A percentile compares a stretch with the other conserved stretches of the same genome.
Evolutionary conservation across 2,329 filamentous ascomycete genomes (phyloP).

Genomic region (Aschersonia sp.): DNA sequence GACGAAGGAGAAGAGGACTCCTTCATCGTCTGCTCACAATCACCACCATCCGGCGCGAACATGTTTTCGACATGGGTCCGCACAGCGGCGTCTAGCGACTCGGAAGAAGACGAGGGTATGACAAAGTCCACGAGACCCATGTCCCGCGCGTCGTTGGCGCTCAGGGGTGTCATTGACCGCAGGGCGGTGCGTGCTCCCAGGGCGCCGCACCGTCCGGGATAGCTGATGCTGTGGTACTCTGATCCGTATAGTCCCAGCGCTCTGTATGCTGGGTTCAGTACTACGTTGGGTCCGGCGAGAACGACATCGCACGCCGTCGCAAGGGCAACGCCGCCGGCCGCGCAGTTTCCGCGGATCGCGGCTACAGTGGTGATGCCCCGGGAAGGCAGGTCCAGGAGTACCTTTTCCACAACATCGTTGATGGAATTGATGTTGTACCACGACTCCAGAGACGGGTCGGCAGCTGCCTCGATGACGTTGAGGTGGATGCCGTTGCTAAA

Average conservation of each 20-base stretch:
- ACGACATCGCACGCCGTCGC: conserved; percentile 22
- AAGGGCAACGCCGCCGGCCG: conserved; percentile 26
- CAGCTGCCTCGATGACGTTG: conserved; percentile 25
- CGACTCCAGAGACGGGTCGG: conserved; percentile 21
- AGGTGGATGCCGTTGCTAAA: conserved; percentile 28
- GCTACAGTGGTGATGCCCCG: conserved; percentile 21
- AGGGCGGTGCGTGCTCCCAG: conserved; percentile 15
- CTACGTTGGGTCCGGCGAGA: conserved; percentile 20
- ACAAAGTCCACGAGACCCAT: conserved; percentile 24
- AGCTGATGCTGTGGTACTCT: conserved; percentile 25
- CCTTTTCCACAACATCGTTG: conserved; percentile 22
- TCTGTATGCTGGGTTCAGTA: conserved; percentile 26
- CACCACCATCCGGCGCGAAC: neutral
- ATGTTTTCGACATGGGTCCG: conserved; percentile 17
- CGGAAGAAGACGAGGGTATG: conserved; percentile 15
- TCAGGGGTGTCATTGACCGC: conserved; percentile 21
- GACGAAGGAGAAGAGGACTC: no score
- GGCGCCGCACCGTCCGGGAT: conserved; percentile 20
- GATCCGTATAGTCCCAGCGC: conserved; percentile 21
- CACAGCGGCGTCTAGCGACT: conserved; percentile 18
- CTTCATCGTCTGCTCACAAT: neutral
- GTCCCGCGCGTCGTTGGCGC: conserved; percentile 19
- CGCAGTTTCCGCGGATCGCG: conserved; percentile 24
- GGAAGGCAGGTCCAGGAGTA: conserved; percentile 21
- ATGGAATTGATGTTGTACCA: conserved; percentile 29